Percentiles rank a stretch among this genome's conserved stretches.
phyloP scores from a whole-genome alignment of 768 basidiomycete genomes.

The Naganishia vaughanmartiniae region DNA sequence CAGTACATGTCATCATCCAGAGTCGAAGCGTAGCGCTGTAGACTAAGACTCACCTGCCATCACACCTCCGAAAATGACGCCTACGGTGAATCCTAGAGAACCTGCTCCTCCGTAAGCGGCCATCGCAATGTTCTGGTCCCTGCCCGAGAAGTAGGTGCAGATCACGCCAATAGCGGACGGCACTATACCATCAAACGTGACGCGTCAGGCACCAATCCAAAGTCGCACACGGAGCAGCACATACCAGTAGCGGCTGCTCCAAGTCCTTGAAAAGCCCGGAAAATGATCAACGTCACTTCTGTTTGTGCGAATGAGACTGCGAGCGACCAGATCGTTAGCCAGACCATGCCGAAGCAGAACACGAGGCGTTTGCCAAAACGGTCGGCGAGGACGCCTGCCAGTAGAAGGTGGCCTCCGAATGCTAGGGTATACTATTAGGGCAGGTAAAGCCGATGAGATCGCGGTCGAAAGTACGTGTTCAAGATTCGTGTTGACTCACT shows the following conservation, averaged over 20 bases:
- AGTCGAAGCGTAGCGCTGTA: not conserved
- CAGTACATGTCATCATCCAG: not conserved
- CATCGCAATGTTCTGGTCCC: not conserved
- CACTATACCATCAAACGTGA: not conserved
- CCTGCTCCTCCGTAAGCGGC: slow-evolving; percentile 2
- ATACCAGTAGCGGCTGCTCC: not conserved
- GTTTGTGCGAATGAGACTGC: slow-evolving; percentile 1
- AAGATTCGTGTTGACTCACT: not conserved
- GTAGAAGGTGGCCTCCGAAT: not conserved
- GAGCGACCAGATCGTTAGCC: not conserved
- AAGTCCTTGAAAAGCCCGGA: not conserved
- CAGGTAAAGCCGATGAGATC: too few relatives aligned
- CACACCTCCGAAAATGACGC: not conserved
- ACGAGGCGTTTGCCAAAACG: slow-evolving; percentile 1
- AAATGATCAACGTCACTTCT: not conserved
- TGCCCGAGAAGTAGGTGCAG: not conserved
- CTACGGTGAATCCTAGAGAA: not conserved
- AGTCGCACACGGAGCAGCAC: not conserved
- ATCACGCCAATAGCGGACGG: slow-evolving; percentile 2
- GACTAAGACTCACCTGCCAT: not conserved
- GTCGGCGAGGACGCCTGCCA: not conserved
- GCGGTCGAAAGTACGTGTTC: too few relatives aligned
- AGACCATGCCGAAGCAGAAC: not conserved
- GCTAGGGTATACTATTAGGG: not conserved
- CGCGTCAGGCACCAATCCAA: not conserved